These are phyloP conservation scores for Stachybotrys chlorohalonatus DNA, from an alignment of 2,329 filamentous ascomycete species.

Conservation along the genomic window DNA sequence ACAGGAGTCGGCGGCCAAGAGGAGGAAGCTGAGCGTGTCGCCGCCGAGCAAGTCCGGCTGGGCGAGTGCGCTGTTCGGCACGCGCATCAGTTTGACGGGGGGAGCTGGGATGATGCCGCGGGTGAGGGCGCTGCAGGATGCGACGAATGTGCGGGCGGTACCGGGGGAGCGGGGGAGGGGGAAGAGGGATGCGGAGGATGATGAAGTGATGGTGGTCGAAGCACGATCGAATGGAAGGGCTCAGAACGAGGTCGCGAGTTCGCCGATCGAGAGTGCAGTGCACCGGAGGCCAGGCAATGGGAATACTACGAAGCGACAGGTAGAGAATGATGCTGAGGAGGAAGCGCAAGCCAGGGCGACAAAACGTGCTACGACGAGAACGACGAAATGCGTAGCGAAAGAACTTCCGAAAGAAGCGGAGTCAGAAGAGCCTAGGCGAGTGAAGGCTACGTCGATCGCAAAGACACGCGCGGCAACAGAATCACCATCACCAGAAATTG, in stretches of 20 bases:
- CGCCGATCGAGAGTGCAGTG: not conserved
- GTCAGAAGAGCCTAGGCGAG: not conserved
- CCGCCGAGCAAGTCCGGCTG: constrained; percentile 23
- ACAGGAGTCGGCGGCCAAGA: constrained; percentile 15
- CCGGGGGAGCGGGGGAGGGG: not conserved
- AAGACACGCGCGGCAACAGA: not conserved
- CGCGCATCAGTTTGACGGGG: constrained; percentile 19
- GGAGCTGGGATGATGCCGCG: constrained; percentile 7
- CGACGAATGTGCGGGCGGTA: constrained; percentile 6
- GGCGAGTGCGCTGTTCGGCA: constrained; percentile 25
- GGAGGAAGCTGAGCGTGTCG: constrained; percentile 16
- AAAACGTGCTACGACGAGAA: not conserved
- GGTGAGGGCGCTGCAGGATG: constrained; percentile 10
- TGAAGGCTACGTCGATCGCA: not conserved
- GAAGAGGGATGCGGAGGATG: not conserved
- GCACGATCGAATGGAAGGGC: not conserved
- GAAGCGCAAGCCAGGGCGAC: not conserved
- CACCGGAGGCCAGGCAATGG: not conserved
- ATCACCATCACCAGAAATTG: not conserved
- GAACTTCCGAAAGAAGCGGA: not conserved
- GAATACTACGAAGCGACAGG: not conserved
- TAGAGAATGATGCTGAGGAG: not conserved
- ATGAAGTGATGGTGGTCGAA: constrained; percentile 5
- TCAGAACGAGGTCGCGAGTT: not conserved
- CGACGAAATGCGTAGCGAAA: not conserved